Percentiles rank a stretch among this genome's conserved stretches.
phyloP scores from a whole-genome alignment of 805 yeast species.

The Limtongia smithiae region DNA sequence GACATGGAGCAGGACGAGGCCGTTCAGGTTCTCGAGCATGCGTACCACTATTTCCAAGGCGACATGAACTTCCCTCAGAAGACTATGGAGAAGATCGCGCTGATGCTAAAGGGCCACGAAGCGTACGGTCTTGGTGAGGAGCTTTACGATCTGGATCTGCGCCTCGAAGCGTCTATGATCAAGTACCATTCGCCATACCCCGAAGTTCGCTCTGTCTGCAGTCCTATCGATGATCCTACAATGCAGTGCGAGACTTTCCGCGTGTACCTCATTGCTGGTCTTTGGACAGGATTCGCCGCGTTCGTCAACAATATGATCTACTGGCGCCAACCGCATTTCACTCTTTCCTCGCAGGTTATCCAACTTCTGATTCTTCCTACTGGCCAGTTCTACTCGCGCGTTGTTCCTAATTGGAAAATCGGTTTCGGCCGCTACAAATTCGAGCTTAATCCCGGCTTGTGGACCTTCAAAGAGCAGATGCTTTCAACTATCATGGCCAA shows the following conservation, averaged over 20 bases:
- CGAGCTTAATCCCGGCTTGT: conserved; percentile 60
- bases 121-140: conserved; percentile 9
- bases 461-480: conserved; percentile 64
- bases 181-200: conserved; percentile 52
- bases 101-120: conserved; percentile 11
- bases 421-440: conserved; percentile 41
- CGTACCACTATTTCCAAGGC: conserved; percentile 40
- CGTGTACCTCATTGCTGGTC: conserved; percentile 48
- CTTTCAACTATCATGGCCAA: conserved; percentile 46
- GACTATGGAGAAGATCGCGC: conserved; percentile 38
- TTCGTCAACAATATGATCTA: conserved; percentile 57
- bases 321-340: conserved; percentile 52
- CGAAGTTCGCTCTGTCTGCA: conserved; percentile 44
- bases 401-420: conserved; percentile 47
- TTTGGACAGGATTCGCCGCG: conserved; percentile 54
- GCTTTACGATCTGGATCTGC: conserved; percentile 35
- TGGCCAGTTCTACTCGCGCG: conserved; percentile 46
- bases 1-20: conserved; percentile 35
- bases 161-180: conserved; percentile 45
- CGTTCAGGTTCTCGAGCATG: conserved; percentile 38
- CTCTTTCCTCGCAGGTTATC: conserved; percentile 50
- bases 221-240: conserved; percentile 44
- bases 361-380: conserved; percentile 58
- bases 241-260: conserved; percentile 50
- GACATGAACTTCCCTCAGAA: conserved; percentile 46